Conservation (phyloP, 805 yeast species). For the Wickerhamiella bombiphila region DNA sequence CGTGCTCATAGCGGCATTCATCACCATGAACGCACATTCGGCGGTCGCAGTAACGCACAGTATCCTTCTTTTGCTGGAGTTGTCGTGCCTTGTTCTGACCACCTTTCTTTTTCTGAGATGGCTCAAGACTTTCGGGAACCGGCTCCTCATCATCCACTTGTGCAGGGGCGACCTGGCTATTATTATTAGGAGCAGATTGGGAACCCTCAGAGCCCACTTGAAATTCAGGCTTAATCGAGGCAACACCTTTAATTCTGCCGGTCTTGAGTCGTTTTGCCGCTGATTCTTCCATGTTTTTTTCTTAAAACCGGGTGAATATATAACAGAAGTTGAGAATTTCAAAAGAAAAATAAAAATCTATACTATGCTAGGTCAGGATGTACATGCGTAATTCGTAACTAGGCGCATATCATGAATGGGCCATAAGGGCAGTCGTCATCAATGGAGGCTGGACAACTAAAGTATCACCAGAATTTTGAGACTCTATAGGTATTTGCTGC, state of each 20-base stretch:
- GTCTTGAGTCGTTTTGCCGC: slow-evolving; percentile 12
- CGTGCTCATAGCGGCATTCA: slow-evolving; percentile 65
- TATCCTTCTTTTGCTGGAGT: slow-evolving; percentile 15
- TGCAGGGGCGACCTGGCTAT: not conserved
- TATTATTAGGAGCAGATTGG: too few species aligned
- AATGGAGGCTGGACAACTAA: too few species aligned
- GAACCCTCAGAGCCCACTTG: slow-evolving; percentile 2
- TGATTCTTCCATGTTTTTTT: slow-evolving; percentile 1
- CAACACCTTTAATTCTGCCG: slow-evolving; percentile 19
- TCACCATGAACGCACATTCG: slow-evolving; percentile 42
- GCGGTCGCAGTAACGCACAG: slow-evolving; percentile 15
- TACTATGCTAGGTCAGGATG: too few species aligned
- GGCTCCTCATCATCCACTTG: slow-evolving; percentile 3
- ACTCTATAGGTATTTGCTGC: too few species aligned
- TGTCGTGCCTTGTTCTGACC: slow-evolving; percentile 20
- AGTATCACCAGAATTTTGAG: too few species aligned
- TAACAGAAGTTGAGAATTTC: too few species aligned
- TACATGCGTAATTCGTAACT: too few species aligned
- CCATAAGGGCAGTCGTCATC: too few species aligned
- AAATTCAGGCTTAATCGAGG: slow-evolving; percentile 17
- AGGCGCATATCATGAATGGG: too few species aligned
- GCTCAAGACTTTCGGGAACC: slow-evolving; percentile 1
- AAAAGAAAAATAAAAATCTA: too few species aligned
- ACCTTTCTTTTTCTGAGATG: slow-evolving; percentile 10
- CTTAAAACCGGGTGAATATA: too few species aligned